These are phyloP conservation scores for Nemania sp. DNA, from an alignment of 2,329 filamentous ascomycete species.

Conservation along the genomic window DNA sequence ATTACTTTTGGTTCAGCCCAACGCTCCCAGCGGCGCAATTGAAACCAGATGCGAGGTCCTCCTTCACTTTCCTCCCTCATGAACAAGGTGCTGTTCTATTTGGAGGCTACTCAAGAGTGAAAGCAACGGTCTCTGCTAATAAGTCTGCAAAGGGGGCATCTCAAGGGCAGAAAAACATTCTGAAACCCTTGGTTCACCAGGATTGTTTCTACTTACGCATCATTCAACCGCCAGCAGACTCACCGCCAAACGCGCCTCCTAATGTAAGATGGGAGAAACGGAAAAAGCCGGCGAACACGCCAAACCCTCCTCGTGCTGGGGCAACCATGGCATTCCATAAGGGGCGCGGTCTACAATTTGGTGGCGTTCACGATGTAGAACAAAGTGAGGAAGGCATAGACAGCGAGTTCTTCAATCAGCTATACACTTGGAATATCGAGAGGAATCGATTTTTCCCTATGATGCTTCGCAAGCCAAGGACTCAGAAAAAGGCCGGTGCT, in stretches of 20 bases:
- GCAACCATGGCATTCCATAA: conserved; percentile 96
- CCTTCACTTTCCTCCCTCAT: conserved; percentile 91
- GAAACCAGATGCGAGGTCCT: conserved; percentile 90
- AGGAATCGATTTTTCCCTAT: conserved; percentile 95
- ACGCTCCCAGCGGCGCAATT: conserved; percentile 80
- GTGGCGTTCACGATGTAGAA: conserved; percentile 93
- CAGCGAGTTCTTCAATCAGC: conserved; percentile 93
- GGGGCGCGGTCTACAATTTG: conserved; percentile 91
- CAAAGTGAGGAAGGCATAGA: conserved; percentile 95
- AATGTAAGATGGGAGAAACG: conserved; percentile 89
- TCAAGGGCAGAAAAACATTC: conserved; percentile 74
- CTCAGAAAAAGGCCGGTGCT: conserved; percentile 71
- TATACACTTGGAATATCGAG: conserved; percentile 95
- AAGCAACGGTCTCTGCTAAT: conserved; percentile 70
- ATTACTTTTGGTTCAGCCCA: conserved; percentile 86
- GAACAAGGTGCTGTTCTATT: conserved; percentile 91
- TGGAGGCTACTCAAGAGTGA: conserved; percentile 93
- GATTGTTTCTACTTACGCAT: conserved; percentile 95
- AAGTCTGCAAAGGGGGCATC: conserved; percentile 74
- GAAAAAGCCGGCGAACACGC: conserved; percentile 91
- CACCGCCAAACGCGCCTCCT: conserved; percentile 73
- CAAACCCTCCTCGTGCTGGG: conserved; percentile 84
- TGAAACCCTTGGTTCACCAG: conserved; percentile 91
- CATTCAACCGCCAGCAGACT: conserved; percentile 76
- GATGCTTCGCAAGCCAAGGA: conserved; percentile 77